Evolutionary conservation across 2,329 filamentous ascomycete genomes (phyloP).

Genomic region (Leptographium lundbergii): DNA sequence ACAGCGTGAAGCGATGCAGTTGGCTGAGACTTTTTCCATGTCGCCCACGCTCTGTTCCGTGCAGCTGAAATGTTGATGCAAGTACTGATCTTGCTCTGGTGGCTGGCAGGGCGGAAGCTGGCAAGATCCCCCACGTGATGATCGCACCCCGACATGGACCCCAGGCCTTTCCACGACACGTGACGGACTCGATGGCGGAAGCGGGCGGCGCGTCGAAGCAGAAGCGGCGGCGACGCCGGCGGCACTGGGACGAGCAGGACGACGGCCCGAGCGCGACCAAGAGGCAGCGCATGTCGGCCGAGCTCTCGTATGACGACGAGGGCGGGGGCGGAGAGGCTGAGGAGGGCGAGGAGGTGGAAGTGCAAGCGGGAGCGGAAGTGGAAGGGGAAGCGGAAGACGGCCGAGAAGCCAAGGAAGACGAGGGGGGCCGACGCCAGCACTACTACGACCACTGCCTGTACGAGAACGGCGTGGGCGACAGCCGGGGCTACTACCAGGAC

Average conservation of each 20-base stretch:
- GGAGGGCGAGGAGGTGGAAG: constrained; percentile 11
- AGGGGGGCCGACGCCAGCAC: constrained; percentile 4
- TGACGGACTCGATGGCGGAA: background rate
- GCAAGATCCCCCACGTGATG: constrained; percentile 57
- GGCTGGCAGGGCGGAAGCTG: constrained; percentile 58
- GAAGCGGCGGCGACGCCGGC: constrained; percentile 11
- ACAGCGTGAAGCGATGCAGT: no score
- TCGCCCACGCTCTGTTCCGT: no score
- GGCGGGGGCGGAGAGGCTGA: background rate
- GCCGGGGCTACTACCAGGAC: constrained; percentile 58
- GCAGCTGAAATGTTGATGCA: no score
- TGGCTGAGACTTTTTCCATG: constrained; percentile 21
- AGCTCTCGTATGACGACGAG: constrained; percentile 19
- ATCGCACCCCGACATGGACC: constrained; percentile 47
- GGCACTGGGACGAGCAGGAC: constrained; percentile 13
- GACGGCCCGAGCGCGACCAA: constrained; percentile 3
- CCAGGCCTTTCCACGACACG: constrained; percentile 16
- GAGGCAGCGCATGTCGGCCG: constrained; percentile 10
- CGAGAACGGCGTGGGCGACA: constrained; percentile 35
- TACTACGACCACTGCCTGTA: constrained; percentile 31
- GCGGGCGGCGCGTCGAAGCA: constrained; percentile 25
- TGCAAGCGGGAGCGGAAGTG: constrained; percentile 12
- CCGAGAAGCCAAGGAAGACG: background rate
- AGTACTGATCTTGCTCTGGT: background rate
- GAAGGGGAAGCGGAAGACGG: background rate